Conservation (phyloP, 192 early-diverging fungal genomes). For the Rhizophagus sp. region DNA sequence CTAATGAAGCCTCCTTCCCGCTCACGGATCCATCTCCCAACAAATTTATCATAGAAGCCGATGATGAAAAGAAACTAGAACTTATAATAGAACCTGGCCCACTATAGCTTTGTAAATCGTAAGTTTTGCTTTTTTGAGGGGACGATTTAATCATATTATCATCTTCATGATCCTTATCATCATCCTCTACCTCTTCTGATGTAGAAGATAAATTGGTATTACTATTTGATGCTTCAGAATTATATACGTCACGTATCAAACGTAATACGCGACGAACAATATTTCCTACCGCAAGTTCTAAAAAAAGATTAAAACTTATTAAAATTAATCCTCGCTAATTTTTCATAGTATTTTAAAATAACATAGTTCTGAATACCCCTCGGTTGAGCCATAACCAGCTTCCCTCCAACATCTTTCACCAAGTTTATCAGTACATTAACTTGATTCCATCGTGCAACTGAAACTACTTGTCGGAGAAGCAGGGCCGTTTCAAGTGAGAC, state of each 20-base stretch:
- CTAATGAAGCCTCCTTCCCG: conserved; percentile 6
- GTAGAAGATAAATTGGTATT: conserved; percentile 31
- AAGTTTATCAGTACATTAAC: conserved; percentile 57
- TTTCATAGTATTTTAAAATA: neutral
- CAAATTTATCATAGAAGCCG: conserved; percentile 63
- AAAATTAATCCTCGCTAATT: neutral
- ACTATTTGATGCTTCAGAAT: conserved; percentile 4
- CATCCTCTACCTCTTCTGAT: conserved; percentile 28
- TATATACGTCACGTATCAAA: conserved; percentile 69
- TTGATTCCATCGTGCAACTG: conserved; percentile 71
- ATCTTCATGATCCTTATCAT: conserved; percentile 28
- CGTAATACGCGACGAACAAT: conserved; percentile 81
- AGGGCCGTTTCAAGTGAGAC: conserved; percentile 73
- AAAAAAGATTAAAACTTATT: neutral
- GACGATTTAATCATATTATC: conserved; percentile 2
- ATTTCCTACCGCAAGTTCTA: conserved; percentile 84
- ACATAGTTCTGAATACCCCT: conserved; percentile 43
- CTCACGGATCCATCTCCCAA: conserved; percentile 56
- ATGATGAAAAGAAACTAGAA: conserved; percentile 40
- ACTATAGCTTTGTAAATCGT: neutral
- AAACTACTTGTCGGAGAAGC: conserved; percentile 76
- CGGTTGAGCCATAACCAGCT: conserved; percentile 77
- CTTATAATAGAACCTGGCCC: neutral
- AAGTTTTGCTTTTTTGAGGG: neutral
- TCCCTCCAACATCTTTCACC: conserved; percentile 69